Evolutionary conservation across 306 rosid species (phyloP).

Genomic region (Glycine latifolia): DNA sequence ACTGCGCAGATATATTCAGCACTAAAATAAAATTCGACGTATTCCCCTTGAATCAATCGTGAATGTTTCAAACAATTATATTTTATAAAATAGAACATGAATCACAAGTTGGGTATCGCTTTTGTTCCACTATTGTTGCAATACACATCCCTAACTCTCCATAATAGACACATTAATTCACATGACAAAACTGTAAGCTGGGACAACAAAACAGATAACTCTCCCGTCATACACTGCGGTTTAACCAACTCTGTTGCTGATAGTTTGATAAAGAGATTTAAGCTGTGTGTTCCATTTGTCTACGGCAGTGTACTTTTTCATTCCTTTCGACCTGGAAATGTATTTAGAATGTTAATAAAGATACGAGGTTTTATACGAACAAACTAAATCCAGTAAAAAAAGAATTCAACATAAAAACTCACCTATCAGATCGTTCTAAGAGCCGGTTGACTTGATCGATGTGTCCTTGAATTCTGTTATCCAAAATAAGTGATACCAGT

Average conservation of each 20-base stretch:
- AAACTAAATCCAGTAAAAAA: slow-evolving; percentile 11
- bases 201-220: slow-evolving; percentile 33
- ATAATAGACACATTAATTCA: slow-evolving; percentile 43
- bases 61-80: slow-evolving; percentile 32
- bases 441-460: slow-evolving; percentile 97
- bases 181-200: slow-evolving; percentile 54
- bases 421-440: slow-evolving; percentile 92
- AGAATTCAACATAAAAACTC: slow-evolving; percentile 4
- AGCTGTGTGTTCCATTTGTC: slow-evolving; percentile 97
- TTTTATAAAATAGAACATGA: slow-evolving; percentile 31
- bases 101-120: slow-evolving; percentile 40
- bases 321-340: slow-evolving; percentile 84
- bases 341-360: slow-evolving; percentile 35
- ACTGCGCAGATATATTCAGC: background rate
- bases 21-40: background rate
- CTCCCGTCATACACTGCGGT: background rate
- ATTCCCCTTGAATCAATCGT: slow-evolving; percentile 26
- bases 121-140: slow-evolving; percentile 41
- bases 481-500: slow-evolving; percentile 78
- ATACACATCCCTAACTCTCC: slow-evolving; percentile 40
- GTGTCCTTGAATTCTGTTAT: slow-evolving; percentile 94
- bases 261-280: slow-evolving; percentile 77
- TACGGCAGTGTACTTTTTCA: slow-evolving; percentile 89
- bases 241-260: slow-evolving; percentile 81
- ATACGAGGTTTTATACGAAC: background rate